Percentiles rank a stretch among this genome's conserved stretches.
These are phyloP conservation scores for Orobanche coerulescens DNA, from an alignment of 257 asterid species.

Conservation along the genomic window DNA sequence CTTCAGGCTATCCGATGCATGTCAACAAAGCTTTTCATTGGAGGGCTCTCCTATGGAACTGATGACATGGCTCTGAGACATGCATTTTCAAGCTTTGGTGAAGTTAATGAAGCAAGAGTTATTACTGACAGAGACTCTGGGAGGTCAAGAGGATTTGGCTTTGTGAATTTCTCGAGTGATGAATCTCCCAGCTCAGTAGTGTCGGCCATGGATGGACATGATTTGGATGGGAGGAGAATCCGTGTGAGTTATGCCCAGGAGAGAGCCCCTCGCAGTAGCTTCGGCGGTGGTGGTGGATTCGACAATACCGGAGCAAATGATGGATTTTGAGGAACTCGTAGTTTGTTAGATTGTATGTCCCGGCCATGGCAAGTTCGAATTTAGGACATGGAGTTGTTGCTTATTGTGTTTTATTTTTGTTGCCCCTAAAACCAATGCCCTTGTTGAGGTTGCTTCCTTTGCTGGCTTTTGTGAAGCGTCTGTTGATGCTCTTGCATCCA, in stretches of 20 bases:
- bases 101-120: constrained; percentile 45
- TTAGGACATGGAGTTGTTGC: constrained; percentile 17
- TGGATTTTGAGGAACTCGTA: constrained; percentile 20
- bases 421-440: too few species aligned
- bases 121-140: constrained; percentile 71
- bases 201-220: constrained; percentile 84
- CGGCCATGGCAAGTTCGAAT: too few species aligned
- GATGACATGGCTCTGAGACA: constrained; percentile 52
- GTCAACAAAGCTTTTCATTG: too few species aligned
- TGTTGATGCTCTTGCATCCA: too few species aligned
- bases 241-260: constrained; percentile 16
- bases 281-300: neutral
- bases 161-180: constrained; percentile 43
- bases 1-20: too few species aligned
- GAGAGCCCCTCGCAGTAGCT: constrained; percentile 22
- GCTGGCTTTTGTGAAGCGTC: too few species aligned
- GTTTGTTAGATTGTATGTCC: constrained; percentile 22
- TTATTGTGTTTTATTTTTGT: neutral
- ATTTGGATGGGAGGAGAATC: constrained; percentile 19
- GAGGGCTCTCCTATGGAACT: constrained; percentile 73
- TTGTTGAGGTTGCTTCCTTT: too few species aligned
- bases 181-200: constrained; percentile 56
- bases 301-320: constrained; percentile 23
- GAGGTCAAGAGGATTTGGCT: constrained; percentile 74
- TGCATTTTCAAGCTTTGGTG: constrained; percentile 57